Percentiles rank a stretch among this genome's conserved stretches.
These are phyloP conservation scores for Rhizoctonia solani DNA, from an alignment of 1,284 basidiomycete species.

Conservation along the genomic window DNA sequence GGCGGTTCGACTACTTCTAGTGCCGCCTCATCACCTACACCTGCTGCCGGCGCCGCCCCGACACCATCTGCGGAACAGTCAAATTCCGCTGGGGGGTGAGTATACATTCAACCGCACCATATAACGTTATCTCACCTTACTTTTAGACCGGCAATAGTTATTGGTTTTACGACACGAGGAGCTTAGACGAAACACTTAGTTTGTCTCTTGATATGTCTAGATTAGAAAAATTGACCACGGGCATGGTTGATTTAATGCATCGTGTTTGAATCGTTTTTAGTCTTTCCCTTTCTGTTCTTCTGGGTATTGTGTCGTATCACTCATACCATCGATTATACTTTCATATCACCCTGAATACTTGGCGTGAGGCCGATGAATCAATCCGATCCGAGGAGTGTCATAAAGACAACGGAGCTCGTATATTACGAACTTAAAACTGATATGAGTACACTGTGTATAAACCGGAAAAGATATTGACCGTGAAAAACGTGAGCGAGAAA, in stretches of 20 bases:
- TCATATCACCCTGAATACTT: neutral
- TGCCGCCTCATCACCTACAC: neutral
- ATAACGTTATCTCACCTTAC: neutral
- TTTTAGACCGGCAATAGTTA: conserved; percentile 4
- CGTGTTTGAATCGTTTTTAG: conserved; percentile 7
- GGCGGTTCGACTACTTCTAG: neutral
- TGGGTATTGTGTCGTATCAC: neutral
- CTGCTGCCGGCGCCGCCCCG: neutral
- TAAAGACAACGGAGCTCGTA: neutral
- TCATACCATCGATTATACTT: conserved; percentile 5
- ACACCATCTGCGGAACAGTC: neutral
- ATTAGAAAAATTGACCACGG: conserved; percentile 4
- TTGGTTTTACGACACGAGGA: conserved; percentile 11
- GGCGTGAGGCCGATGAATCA: too few species aligned
- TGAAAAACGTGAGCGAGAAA: neutral
- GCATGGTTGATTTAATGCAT: conserved; percentile 21
- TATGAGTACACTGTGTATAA: too few species aligned
- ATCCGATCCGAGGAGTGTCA: too few species aligned
- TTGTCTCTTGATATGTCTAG: neutral
- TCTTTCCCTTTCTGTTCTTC: neutral
- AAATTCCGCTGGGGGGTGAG: conserved; percentile 3
- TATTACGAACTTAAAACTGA: too few species aligned
- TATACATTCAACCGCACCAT: neutral
- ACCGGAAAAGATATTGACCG: neutral
- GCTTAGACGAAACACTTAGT: neutral